Conservation (phyloP, 345 rosid genomes). For the Hypericum perforatum region DNA sequence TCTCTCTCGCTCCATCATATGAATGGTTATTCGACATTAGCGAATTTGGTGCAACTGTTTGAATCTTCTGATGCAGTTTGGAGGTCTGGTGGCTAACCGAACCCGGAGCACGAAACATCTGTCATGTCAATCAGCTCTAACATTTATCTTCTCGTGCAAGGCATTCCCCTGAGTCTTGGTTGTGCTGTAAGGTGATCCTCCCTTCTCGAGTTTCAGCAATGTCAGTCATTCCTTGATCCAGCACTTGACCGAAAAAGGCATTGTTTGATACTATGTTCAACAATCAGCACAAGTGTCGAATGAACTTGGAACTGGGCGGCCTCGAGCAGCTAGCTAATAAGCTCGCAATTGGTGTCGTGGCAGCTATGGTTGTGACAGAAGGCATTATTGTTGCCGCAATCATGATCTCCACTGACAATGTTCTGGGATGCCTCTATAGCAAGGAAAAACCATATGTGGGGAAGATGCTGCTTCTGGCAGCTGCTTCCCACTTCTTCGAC, state of each 20-base stretch:
- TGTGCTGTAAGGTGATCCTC: background rate
- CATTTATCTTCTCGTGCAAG: background rate
- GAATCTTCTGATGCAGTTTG: background rate
- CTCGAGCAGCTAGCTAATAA: background rate
- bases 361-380: background rate
- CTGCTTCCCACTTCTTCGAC: background rate
- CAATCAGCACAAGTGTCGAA: background rate
- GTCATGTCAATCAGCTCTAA: background rate
- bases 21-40: background rate
- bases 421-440: background rate
- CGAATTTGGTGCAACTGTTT: background rate
- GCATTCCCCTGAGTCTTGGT: background rate
- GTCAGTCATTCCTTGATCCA: background rate
- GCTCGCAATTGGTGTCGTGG: background rate
- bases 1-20: too few species aligned
- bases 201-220: background rate
- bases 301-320: background rate
- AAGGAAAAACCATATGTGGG: background rate
- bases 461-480: background rate
- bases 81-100: background rate
- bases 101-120: background rate
- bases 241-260: too few species aligned
- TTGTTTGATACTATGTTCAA: background rate
- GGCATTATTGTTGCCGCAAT: background rate
- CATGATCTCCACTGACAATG: background rate